phyloP scores from a whole-genome alignment of 495 filamentous ascomycete genomes.

The Podospora australis region DNA sequence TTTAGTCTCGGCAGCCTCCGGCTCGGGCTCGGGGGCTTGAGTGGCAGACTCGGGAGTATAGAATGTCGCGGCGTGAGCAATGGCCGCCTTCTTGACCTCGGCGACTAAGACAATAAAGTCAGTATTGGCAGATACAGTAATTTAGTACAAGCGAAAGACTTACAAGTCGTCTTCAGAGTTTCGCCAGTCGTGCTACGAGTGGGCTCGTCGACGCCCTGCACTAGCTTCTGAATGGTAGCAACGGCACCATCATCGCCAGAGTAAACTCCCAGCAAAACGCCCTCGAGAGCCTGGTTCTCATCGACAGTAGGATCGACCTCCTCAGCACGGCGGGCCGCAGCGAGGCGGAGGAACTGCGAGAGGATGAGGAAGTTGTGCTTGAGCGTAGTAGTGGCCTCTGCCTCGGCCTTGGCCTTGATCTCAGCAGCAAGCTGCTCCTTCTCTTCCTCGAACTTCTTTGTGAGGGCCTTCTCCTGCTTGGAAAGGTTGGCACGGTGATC shows the following conservation, averaged over 20 bases:
- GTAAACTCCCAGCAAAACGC: conserved; percentile 82
- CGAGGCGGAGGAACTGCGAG: conserved; percentile 74
- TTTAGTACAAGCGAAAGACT: conserved; percentile 24
- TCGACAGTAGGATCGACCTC: conserved; percentile 56
- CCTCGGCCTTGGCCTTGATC: conserved; percentile 49
- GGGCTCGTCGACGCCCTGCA: conserved; percentile 71
- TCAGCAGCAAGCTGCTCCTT: conserved; percentile 53
- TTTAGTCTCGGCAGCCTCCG: conserved; percentile 27
- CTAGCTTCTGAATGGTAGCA: conserved; percentile 73
- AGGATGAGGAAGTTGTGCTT: conserved; percentile 55
- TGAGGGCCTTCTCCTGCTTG: conserved; percentile 60
- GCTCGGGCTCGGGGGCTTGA: conserved; percentile 27
- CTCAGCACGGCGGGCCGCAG: conserved; percentile 61
- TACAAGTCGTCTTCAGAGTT: conserved; percentile 68
- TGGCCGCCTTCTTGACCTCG: conserved; percentile 58
- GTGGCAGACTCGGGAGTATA: conserved; percentile 32
- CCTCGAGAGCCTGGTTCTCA: conserved; percentile 84
- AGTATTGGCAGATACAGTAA: conserved; percentile 1
- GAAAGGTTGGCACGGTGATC: conserved; percentile 66
- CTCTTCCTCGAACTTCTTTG: conserved; percentile 66
- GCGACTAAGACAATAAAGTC: conserved; percentile 45
- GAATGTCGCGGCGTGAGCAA: conserved; percentile 39
- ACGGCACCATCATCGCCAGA: conserved; percentile 78
- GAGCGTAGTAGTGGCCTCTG: conserved; percentile 47
- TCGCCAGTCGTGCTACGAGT: conserved; percentile 59